Percentiles rank a stretch among this genome's conserved stretches.
Conservation (phyloP, 805 yeast genomes). For the Cyberlindnera xishuangbannaensis region DNA sequence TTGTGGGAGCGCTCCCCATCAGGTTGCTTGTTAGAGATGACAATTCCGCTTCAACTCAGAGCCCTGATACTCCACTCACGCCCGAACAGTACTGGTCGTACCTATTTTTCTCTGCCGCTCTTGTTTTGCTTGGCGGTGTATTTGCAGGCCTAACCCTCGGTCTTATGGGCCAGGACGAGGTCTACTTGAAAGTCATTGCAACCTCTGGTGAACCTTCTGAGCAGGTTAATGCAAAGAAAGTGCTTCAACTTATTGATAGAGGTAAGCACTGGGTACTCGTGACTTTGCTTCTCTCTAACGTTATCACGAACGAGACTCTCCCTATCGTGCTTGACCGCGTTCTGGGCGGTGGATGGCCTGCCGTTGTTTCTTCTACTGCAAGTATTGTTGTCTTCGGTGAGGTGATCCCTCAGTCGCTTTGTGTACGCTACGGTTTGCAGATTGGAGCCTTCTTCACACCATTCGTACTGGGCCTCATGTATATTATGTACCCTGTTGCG, state of each 20-base stretch:
- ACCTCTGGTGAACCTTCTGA: constrained; percentile 77
- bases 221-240: constrained; percentile 62
- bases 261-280: constrained; percentile 98
- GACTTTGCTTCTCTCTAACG: constrained; percentile 78
- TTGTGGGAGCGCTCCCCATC: constrained; percentile 12
- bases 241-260: constrained; percentile 60
- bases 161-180: constrained; percentile 97
- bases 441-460: constrained; percentile 90
- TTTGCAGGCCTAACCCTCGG: constrained; percentile 94
- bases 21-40: constrained; percentile 6
- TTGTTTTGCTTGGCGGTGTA: constrained; percentile 80
- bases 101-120: constrained; percentile 41
- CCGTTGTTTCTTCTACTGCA: constrained; percentile 89
- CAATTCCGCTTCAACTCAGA: not conserved
- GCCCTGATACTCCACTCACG: constrained; percentile 10
- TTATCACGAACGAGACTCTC: constrained; percentile 87
- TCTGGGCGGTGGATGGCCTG: constrained; percentile 97
- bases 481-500: constrained; percentile 84
- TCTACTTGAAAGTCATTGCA: constrained; percentile 83
- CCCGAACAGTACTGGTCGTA: constrained; percentile 23
- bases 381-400: constrained; percentile 94
- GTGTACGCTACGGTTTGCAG: constrained; percentile 88
- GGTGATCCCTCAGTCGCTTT: constrained; percentile 89
- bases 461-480: constrained; percentile 80
- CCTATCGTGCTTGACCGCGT: constrained; percentile 92